phyloP scores from a whole-genome alignment of 2,329 filamentous ascomycete genomes.

The Aureobasidium sp. region DNA sequence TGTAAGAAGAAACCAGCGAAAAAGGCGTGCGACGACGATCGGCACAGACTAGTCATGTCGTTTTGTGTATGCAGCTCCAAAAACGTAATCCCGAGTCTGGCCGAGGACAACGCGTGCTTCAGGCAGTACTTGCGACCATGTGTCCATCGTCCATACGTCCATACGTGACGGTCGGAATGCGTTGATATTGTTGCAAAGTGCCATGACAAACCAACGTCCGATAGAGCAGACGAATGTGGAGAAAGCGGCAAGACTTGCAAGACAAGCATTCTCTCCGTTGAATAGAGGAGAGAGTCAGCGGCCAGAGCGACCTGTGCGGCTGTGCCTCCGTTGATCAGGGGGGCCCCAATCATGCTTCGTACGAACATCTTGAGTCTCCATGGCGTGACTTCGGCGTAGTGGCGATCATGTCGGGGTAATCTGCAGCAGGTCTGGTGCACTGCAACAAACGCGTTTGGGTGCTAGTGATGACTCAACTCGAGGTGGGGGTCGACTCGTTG shows the following conservation, averaged over 20 bases:
- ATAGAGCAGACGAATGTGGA: background rate
- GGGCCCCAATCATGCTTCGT: background rate
- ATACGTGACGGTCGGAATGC: no score
- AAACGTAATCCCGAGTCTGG: background rate
- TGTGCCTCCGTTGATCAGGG: constrained; percentile 5
- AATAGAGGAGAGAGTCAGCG: constrained; percentile 7
- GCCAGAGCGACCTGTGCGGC: background rate
- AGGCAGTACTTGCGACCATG: background rate
- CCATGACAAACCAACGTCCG: constrained; percentile 5
- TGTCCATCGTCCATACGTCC: no score
- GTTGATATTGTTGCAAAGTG: constrained; percentile 2
- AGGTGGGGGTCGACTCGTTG: background rate
- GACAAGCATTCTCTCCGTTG: constrained; percentile 9
- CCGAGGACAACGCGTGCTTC: background rate
- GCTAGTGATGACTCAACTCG: background rate
- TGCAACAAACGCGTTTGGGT: constrained; percentile 3
- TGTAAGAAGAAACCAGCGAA: background rate
- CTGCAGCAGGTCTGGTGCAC: constrained; percentile 4
- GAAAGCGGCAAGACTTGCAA: background rate
- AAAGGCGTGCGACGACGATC: constrained; percentile 3
- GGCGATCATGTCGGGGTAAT: constrained; percentile 12
- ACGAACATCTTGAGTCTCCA: background rate
- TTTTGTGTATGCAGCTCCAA: background rate
- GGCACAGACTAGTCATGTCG: background rate
- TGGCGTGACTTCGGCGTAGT: constrained; percentile 12